Conservation (phyloP, 108 stramenopile genomes). For the Bacterosira constricta region DNA sequence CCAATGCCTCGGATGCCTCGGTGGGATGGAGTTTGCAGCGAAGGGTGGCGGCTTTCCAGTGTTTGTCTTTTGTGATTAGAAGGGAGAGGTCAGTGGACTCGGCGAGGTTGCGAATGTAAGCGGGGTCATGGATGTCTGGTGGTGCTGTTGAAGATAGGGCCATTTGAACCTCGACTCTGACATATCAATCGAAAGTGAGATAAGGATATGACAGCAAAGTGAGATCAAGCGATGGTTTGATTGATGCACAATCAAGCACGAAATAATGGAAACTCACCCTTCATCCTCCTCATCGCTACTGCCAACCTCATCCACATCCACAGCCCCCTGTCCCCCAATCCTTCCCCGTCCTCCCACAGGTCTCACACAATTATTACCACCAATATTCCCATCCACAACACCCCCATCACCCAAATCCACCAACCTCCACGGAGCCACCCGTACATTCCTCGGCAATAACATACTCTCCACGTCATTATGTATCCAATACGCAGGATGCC, state of each 20-base stretch:
- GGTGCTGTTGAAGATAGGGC: background rate
- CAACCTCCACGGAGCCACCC: conserved; percentile 56
- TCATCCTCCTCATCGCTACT: conserved; percentile 46
- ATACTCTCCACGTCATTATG: conserved; percentile 54
- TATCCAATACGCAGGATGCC: conserved; percentile 88
- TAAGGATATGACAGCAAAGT: background rate
- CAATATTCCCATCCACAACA: conserved; percentile 1
- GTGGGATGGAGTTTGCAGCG: conserved; percentile 58
- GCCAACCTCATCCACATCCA: conserved; percentile 53
- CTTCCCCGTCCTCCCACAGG: background rate
- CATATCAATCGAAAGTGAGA: background rate
- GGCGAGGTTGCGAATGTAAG: conserved; percentile 23
- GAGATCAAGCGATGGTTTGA: background rate
- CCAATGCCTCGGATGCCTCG: conserved; percentile 62
- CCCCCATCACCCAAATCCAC: conserved; percentile 27
- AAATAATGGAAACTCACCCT: conserved; percentile 27
- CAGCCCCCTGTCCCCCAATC: conserved; percentile 28
- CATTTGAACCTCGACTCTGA: conserved; percentile 41
- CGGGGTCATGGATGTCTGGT: conserved; percentile 1
- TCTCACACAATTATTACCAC: too few species aligned
- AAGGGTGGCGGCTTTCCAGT: conserved; percentile 69
- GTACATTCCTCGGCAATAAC: conserved; percentile 44
- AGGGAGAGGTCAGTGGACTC: conserved; percentile 55
- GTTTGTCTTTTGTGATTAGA: conserved; percentile 59
- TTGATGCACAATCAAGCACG: background rate